Base-by-base conservation (phyloP, 2,329 filamentous ascomycete species). In the Parastagonospora avenae region DNA sequence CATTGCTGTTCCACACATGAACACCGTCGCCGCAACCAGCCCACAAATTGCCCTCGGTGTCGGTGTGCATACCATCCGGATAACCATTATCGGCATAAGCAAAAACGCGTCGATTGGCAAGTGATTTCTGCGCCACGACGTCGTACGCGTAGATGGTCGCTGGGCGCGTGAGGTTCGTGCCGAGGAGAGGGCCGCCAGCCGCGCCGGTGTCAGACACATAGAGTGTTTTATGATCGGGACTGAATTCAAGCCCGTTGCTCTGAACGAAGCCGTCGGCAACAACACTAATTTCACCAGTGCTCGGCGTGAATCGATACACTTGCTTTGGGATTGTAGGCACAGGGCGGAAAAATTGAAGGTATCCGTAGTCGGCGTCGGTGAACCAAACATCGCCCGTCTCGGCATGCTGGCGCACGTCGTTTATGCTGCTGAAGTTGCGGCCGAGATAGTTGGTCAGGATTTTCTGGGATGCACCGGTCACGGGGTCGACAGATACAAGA, bases 21-120 rank as follows among this genome's bases (percentile, higher is more conserved):
- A 85, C 70, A 0, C 82, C 82, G 60, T 84, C 82, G 0, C 79
- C 80, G 52, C 80, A 82, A 0, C 79, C 81, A 24, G 77, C 76
- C 67, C 82, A 85, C 1, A 85, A 77, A 62, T 85, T 84, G 2
- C 82, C 82, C 2, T 77, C 58, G 1, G 73, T 74, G 57, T 85
- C 82, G 35, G 77, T 76, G 55, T 82, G 80, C 52, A 83, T 71
- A 8, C 86, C 86, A 55, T 89, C 86, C 0, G 85, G 84, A 2
- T 84, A 73, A 2, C 82, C 81, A 2, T 75, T 64, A 40, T 80
- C 76, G 2, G 76, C 73, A 53, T 80, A 85, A 0, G 85, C 84
- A 60, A 89, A 88, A 0, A 79, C 76, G 48, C 70, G 57, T 1
- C 75, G 58, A 45, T 74, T 72, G 10, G 59, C 44, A 38, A 79